These are phyloP conservation scores for Orbilia javanica DNA, from an alignment of 2,329 filamentous ascomycete genomes.

Conservation along the genomic window DNA sequence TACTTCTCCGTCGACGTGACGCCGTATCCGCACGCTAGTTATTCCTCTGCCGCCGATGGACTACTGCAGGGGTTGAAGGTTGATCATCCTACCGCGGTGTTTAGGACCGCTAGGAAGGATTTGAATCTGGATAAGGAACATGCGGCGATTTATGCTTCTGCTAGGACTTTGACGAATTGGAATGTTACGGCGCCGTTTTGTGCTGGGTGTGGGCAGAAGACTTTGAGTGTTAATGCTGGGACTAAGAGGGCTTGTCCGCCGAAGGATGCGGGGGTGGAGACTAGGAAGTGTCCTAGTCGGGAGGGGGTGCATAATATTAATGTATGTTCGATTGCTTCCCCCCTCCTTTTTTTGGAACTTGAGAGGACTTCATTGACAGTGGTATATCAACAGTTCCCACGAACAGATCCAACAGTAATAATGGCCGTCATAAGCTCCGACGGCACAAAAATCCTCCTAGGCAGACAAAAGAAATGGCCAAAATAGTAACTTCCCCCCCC, in stretches of 20 bases:
- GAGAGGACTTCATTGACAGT: neutral
- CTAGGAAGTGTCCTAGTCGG: conserved; percentile 82
- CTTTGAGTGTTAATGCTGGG: conserved; percentile 81
- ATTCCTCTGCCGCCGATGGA: conserved; percentile 69
- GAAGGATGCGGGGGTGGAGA: conserved; percentile 73
- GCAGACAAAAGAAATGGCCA: conserved; percentile 86
- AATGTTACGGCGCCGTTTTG: conserved; percentile 90
- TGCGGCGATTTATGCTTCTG: conserved; percentile 93
- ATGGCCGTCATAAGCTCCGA: conserved; percentile 89
- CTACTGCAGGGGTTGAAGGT: conserved; percentile 67
- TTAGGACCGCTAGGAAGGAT: conserved; percentile 76
- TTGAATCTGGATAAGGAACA: conserved; percentile 68
- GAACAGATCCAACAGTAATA: conserved; percentile 95
- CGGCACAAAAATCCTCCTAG: conserved; percentile 81
- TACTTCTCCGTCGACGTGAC: conserved; percentile 94
- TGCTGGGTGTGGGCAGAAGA: conserved; percentile 85
- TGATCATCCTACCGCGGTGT: conserved; percentile 63
- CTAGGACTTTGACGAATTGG: conserved; percentile 91
- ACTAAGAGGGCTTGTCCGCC: conserved; percentile 85
- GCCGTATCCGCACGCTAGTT: conserved; percentile 72
- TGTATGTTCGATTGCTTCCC: conserved; percentile 31
- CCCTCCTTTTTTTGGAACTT: neutral
- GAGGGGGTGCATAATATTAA: conserved; percentile 82
- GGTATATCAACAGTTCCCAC: conserved; percentile 78
- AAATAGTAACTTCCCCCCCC: conserved; percentile 45